These are phyloP conservation scores for Cyclostephanos invisitatus DNA, from an alignment of 108 stramenopile genomes.

Conservation along the genomic window DNA sequence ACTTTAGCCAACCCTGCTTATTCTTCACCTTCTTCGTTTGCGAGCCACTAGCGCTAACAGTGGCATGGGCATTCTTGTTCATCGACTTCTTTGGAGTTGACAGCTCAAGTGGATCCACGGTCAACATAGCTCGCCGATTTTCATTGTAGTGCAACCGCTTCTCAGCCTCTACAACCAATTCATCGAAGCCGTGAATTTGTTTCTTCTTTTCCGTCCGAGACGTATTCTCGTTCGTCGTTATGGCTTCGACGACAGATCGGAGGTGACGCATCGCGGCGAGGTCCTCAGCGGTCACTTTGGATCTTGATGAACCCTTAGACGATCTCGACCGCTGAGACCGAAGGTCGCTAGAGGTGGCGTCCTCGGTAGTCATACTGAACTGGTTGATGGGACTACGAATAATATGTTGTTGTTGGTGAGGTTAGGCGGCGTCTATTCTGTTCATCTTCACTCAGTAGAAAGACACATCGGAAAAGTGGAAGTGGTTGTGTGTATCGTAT, in stretches of 20 bases:
- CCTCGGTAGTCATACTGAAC: not conserved
- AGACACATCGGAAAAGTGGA: too few species aligned
- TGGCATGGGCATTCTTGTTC: not conserved
- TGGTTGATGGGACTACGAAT: too few species aligned
- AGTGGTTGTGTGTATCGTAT: too few species aligned
- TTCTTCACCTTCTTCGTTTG: not conserved
- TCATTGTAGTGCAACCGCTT: conserved; percentile 21
- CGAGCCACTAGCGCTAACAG: not conserved
- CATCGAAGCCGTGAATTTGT: not conserved
- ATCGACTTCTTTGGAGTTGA: not conserved
- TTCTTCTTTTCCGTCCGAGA: not conserved
- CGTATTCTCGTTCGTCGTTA: conserved; percentile 24
- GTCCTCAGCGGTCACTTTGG: conserved; percentile 5
- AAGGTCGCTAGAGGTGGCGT: not conserved
- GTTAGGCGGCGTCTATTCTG: too few species aligned
- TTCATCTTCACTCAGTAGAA: too few species aligned
- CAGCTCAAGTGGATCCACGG: conserved; percentile 8
- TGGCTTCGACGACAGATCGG: conserved; percentile 28
- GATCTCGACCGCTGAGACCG: not conserved
- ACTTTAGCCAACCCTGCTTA: not conserved
- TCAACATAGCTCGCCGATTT: not conserved
- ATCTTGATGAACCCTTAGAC: not conserved
- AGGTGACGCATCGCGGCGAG: conserved; percentile 40
- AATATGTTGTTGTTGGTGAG: too few species aligned
- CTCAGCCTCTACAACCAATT: conserved; percentile 13